These are phyloP conservation scores for Penicillium sp. DNA, from an alignment of 2,329 filamentous ascomycete species.

Conservation along the genomic window DNA sequence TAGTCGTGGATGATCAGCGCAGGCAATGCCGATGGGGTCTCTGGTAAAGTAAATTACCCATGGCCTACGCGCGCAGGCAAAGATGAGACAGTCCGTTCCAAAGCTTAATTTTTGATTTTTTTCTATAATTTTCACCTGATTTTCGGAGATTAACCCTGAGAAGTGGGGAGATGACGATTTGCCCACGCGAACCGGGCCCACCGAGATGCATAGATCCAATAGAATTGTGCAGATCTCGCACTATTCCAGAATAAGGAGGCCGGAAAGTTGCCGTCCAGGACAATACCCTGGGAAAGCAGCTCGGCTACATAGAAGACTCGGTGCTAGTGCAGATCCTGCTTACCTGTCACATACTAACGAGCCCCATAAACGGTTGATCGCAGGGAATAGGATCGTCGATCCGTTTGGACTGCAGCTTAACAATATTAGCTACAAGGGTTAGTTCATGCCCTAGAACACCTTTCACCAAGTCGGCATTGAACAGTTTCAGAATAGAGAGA, in stretches of 20 bases:
- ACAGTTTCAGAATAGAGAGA: too few species aligned
- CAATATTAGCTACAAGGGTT: too few species aligned
- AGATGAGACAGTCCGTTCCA: constrained; percentile 24
- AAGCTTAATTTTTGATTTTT: constrained; percentile 18
- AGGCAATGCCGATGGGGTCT: background rate
- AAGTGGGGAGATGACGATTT: constrained; percentile 15
- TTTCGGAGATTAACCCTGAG: constrained; percentile 20
- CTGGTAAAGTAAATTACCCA: background rate
- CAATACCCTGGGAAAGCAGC: background rate
- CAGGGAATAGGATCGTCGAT: constrained; percentile 31
- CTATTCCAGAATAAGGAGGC: constrained; percentile 21
- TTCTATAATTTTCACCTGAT: background rate
- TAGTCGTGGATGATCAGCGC: constrained; percentile 9
- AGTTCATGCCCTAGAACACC: too few species aligned
- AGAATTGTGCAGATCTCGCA: background rate
- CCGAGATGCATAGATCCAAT: constrained; percentile 4
- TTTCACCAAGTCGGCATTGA: too few species aligned
- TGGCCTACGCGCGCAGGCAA: constrained; percentile 2
- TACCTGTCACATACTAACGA: constrained; percentile 29
- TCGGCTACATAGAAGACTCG: constrained; percentile 14
- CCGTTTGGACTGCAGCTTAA: background rate
- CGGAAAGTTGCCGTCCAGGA: constrained; percentile 21
- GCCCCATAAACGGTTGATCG: constrained; percentile 39
- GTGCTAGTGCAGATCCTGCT: constrained; percentile 28
- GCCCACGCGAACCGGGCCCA: constrained; percentile 11